Conservation (phyloP, 1,284 basidiomycete genomes). For the Microbotryum lychnidis-dioicae region DNA sequence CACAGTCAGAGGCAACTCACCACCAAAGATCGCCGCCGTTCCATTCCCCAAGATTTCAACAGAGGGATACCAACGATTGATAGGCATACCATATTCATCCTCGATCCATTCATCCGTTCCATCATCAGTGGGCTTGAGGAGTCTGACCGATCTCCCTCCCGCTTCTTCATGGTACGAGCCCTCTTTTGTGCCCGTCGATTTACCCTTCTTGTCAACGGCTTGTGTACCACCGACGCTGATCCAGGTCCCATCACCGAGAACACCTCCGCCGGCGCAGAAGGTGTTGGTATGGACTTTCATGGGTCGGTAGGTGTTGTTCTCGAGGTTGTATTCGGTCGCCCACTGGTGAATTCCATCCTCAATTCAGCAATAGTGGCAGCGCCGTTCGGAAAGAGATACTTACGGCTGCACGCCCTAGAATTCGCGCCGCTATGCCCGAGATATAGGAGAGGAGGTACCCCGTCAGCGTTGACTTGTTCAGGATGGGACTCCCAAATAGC, state of each 20-base stretch:
- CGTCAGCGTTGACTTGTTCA: background rate
- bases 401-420: slow-evolving; percentile 25
- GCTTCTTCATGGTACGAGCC: slow-evolving; percentile 50
- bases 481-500: slow-evolving; percentile 12
- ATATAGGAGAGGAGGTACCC: background rate
- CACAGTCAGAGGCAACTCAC: background rate
- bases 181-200: background rate
- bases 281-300: slow-evolving; percentile 39
- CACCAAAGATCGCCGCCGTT: slow-evolving; percentile 44
- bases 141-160: slow-evolving; percentile 51
- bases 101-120: slow-evolving; percentile 56
- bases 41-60: slow-evolving; percentile 46
- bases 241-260: slow-evolving; percentile 40
- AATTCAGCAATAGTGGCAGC: background rate
- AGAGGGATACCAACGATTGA: slow-evolving; percentile 66
- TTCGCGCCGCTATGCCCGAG: background rate
- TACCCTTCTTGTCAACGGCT: slow-evolving; percentile 37
- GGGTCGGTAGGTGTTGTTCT: slow-evolving; percentile 29
- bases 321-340: slow-evolving; percentile 18
- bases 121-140: slow-evolving; percentile 62
- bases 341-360: background rate
- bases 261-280: slow-evolving; percentile 40
- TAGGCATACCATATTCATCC: slow-evolving; percentile 50
- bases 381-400: background rate
- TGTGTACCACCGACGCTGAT: slow-evolving; percentile 41